Evolutionary conservation across 2,329 filamentous ascomycete species (phyloP), one percentile per base, ranked within the genome.

Genomic region (Fusarium gaditjirri): DNA sequence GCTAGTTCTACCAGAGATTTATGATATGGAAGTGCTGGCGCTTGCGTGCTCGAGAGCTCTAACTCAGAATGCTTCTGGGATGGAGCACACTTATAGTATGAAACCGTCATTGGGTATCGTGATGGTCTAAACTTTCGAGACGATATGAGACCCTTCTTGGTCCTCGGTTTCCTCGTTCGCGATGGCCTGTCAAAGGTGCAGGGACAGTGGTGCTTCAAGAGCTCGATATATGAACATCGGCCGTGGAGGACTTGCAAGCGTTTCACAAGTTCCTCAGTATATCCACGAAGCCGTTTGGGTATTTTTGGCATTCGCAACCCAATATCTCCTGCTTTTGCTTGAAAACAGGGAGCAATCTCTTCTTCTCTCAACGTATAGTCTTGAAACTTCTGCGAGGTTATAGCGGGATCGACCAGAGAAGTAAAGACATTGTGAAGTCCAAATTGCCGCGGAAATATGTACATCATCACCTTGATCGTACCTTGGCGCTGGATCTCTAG

Each of bases 381-480:
- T 77, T 94, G 93, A 77, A 95, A 91, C 31, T 88, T 88, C 75
- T 95, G 92, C 0, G 89, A 84, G 0, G 92, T 95, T 76, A 93
- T 88, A 53, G 83, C 87, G 27, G 78, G 79, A 78, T 96, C 88
- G 21, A 92, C 86, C 7, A 84, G 82, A 9, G 91, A 93, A 0
- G 91, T 94, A 78, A 98, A 98, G n/a, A 92, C 94, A 80, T 98
- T 99, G 78, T 97, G 94, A 7, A 99, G 84, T 19, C 90, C 89
- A 77, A 97, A 98, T 77, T 98, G 95, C 16, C 92, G 88, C 36
- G 96, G 96, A 75, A 99, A 99, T 3, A 99, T 91, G 80, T 98
- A 95, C 85, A 95, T 96, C 88, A 97, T 89, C 25, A 97, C 82
- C 74, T 92, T 93, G 16, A 90, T 78, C 0, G 90, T 93, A 70